phyloP scores from a whole-genome alignment of 2,329 filamentous ascomycete genomes.

The Colletotrichum incanum region DNA sequence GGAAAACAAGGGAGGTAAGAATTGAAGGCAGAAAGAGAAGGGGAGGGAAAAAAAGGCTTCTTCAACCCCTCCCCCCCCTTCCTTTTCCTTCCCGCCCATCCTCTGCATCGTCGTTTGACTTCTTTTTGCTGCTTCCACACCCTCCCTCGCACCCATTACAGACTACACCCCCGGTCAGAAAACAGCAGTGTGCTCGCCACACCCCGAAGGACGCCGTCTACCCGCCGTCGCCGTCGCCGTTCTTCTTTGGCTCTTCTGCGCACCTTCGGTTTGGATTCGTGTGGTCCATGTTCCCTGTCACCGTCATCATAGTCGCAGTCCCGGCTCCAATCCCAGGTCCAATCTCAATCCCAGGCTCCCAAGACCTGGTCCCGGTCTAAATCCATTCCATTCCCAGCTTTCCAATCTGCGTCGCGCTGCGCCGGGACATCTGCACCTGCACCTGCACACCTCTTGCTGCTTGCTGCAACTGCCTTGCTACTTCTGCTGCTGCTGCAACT shows the following conservation, averaged over 20 bases:
- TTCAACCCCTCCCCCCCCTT: neutral
- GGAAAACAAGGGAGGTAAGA: too few relatives aligned
- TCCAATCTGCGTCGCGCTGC: constrained; percentile 32
- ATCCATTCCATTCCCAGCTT: constrained; percentile 20
- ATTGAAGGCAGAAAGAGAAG: neutral
- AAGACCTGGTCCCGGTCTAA: constrained; percentile 20
- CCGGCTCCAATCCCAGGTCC: constrained; percentile 9
- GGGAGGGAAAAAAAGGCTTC: neutral
- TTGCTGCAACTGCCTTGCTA: neutral
- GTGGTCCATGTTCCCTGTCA: constrained; percentile 27
- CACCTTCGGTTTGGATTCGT: constrained; percentile 6
- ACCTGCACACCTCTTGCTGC: constrained; percentile 6
- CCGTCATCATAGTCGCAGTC: constrained; percentile 13
- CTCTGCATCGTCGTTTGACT: constrained; percentile 7
- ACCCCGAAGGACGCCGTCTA: constrained; percentile 20
- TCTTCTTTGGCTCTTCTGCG: constrained; percentile 22
- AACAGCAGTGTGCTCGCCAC: constrained; percentile 18
- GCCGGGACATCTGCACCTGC: constrained; percentile 36
- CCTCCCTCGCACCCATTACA: neutral
- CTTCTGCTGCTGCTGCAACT: neutral
- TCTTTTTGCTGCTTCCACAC: neutral
- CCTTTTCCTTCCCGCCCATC: constrained; percentile 4
- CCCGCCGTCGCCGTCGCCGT: constrained; percentile 13
- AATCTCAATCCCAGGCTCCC: constrained; percentile 1
- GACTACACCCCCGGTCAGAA: neutral